Evolutionary conservation across 1,284 basidiomycete genomes (phyloP).

Genomic region (Leucoagaricus sp.): DNA sequence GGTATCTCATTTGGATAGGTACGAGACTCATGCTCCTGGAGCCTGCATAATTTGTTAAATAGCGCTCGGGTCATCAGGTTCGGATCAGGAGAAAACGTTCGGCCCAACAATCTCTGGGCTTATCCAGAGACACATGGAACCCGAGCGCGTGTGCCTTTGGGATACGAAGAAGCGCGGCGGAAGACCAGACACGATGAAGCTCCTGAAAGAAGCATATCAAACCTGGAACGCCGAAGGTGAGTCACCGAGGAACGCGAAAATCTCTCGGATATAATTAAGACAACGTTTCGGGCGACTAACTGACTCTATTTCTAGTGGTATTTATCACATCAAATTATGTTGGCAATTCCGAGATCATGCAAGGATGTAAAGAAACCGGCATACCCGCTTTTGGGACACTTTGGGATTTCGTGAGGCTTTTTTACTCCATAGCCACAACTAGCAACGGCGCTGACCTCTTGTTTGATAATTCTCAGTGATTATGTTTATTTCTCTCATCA

Average conservation of each 20-base stretch:
- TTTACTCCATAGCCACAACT: background rate
- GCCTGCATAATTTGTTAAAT: background rate
- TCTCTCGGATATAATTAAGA: background rate
- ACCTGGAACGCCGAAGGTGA: constrained; percentile 72
- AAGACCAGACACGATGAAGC: constrained; percentile 75
- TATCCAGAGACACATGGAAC: constrained; percentile 64
- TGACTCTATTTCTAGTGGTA: constrained; percentile 48
- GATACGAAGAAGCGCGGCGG: constrained; percentile 70
- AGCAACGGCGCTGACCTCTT: background rate
- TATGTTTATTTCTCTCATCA: constrained; percentile 12
- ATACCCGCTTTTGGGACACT: constrained; percentile 73
- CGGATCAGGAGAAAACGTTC: constrained; percentile 77
- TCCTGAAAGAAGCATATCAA: constrained; percentile 65
- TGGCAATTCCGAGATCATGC: constrained; percentile 74
- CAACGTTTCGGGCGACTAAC: constrained; percentile 3
- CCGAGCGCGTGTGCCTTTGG: constrained; percentile 72
- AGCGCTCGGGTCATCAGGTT: constrained; percentile 39
- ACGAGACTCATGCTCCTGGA: constrained; percentile 20
- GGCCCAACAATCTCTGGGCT: constrained; percentile 72
- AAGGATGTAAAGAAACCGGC: constrained; percentile 74
- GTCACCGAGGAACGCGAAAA: constrained; percentile 3
- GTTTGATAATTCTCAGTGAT: constrained; percentile 21
- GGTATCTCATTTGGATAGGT: constrained; percentile 83
- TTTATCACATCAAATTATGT: constrained; percentile 78
- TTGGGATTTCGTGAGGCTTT: constrained; percentile 66